Percentiles rank a stretch among this genome's conserved stretches.
These are phyloP conservation scores for Bauhinia variegata DNA, from an alignment of 306 rosid genomes.

Conservation along the genomic window DNA sequence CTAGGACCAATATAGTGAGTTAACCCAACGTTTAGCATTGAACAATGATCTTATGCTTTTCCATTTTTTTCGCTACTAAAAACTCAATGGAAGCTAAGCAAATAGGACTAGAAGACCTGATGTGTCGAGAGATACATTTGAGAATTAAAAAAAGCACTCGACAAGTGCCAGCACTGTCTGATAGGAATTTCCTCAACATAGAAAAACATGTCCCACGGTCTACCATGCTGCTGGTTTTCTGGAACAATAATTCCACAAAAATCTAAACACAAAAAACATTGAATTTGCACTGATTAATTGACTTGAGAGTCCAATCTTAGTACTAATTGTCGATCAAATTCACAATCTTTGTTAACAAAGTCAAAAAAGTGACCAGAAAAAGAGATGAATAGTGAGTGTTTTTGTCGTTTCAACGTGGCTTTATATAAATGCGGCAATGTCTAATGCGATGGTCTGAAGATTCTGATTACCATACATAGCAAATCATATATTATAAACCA, in stretches of 20 bases:
- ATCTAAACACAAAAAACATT: background rate
- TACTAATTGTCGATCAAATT: background rate
- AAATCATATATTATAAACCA: constrained; percentile 31
- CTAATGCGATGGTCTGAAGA: constrained; percentile 21
- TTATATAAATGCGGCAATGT: constrained; percentile 21
- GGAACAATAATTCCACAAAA: background rate
- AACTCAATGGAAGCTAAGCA: too few relatives aligned
- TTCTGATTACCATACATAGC: constrained; percentile 11
- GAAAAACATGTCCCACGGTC: background rate
- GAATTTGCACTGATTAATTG: background rate
- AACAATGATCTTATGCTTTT: too few relatives aligned
- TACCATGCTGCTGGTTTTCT: background rate
- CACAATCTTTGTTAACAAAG: constrained; percentile 28
- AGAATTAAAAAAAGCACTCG: too few relatives aligned
- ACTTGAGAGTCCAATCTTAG: background rate
- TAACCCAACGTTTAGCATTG: too few relatives aligned
- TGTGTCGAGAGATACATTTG: too few relatives aligned
- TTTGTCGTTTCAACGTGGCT: constrained; percentile 30
- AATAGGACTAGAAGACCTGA: too few relatives aligned
- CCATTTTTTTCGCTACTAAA: too few relatives aligned
- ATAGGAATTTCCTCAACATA: too few relatives aligned
- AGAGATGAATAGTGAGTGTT: constrained; percentile 17
- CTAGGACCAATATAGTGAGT: too few relatives aligned
- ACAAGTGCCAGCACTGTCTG: too few relatives aligned
- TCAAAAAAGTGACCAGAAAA: constrained; percentile 33